These are phyloP conservation scores for Penicillium decumbens DNA, from an alignment of 2,329 filamentous ascomycete genomes.

Conservation along the genomic window DNA sequence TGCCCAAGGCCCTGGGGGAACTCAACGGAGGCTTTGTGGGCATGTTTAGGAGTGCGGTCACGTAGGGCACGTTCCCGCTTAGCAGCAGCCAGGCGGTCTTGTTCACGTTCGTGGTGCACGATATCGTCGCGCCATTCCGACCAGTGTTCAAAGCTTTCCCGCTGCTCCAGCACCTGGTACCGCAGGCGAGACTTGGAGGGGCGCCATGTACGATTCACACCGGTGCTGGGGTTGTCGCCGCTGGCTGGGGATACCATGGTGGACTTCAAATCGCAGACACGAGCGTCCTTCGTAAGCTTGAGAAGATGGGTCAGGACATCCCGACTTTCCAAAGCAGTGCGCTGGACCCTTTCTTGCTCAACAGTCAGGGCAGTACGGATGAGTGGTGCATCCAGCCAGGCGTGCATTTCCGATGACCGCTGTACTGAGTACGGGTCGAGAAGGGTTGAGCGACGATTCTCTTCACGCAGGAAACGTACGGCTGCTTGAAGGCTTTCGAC, in stretches of 20 bases:
- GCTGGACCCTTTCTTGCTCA: conserved; percentile 32
- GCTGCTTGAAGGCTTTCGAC: conserved; percentile 44
- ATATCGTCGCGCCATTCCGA: conserved; percentile 43
- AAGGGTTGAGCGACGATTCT: conserved; percentile 41
- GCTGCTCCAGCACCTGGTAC: conserved; percentile 43
- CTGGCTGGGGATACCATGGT: conserved; percentile 20
- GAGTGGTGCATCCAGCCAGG: conserved; percentile 44
- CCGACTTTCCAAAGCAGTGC: conserved; percentile 39
- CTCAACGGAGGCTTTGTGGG: conserved; percentile 28
- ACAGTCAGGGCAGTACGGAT: conserved; percentile 21
- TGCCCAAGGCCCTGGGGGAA: conserved; percentile 33
- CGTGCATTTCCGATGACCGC: conserved; percentile 37
- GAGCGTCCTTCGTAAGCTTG: conserved; percentile 41
- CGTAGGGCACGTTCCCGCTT: conserved; percentile 32
- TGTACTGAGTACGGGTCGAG: conserved; percentile 43
- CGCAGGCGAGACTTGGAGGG: conserved; percentile 41
- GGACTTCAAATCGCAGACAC: conserved; percentile 38
- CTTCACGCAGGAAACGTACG: conserved; percentile 44
- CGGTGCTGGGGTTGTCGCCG: conserved; percentile 13
- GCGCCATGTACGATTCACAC: conserved; percentile 36
- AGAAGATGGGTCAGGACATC: conserved; percentile 43
- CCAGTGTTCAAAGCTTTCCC: conserved; percentile 47
- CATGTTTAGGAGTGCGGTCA: conserved; percentile 27
- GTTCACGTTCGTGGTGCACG: conserved; percentile 35
- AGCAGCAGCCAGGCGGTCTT: conserved; percentile 33